These are phyloP conservation scores for Yarrowia osloensis DNA, from an alignment of 805 yeast genomes.

Conservation along the genomic window DNA sequence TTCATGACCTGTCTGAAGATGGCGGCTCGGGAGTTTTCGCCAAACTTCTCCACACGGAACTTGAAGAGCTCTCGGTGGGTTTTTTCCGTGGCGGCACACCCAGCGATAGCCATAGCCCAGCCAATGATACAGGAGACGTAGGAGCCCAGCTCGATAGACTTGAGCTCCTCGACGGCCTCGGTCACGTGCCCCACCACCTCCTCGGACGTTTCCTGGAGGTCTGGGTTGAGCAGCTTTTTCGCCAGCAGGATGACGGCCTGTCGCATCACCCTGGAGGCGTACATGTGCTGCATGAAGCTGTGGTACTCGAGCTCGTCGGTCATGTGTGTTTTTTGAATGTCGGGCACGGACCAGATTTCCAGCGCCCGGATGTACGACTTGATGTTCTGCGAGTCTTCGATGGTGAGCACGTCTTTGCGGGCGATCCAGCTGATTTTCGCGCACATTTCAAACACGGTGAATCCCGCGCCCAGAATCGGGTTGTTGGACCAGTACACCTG, in stretches of 20 bases:
- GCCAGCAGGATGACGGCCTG: conserved; percentile 16
- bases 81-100: conserved; percentile 12
- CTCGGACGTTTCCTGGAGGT: neutral
- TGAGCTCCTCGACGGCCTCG: conserved; percentile 25
- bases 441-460: conserved; percentile 22
- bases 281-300: conserved; percentile 23
- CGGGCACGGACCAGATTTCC: conserved; percentile 13
- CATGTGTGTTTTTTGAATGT: conserved; percentile 5
- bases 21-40: conserved; percentile 13
- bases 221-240: conserved; percentile 7
- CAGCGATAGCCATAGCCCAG: conserved; percentile 14
- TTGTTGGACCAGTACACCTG: conserved; percentile 21
- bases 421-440: conserved; percentile 21
- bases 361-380: conserved; percentile 10
- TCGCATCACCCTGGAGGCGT: conserved; percentile 1
- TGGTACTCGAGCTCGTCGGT: conserved; percentile 19
- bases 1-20: conserved; percentile 1
- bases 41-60: conserved; percentile 18
- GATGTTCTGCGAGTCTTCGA: conserved; percentile 10
- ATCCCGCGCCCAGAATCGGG: conserved; percentile 14
- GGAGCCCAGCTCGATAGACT: conserved; percentile 27
- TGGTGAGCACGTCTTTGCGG: neutral
- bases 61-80: conserved; percentile 16
- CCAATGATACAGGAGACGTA: conserved; percentile 24
- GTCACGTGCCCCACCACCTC: conserved; percentile 1